Percentiles rank a stretch among this genome's conserved stretches.
Conservation (phyloP, 306 rosid genomes). For the Inga leiocalycina region DNA sequence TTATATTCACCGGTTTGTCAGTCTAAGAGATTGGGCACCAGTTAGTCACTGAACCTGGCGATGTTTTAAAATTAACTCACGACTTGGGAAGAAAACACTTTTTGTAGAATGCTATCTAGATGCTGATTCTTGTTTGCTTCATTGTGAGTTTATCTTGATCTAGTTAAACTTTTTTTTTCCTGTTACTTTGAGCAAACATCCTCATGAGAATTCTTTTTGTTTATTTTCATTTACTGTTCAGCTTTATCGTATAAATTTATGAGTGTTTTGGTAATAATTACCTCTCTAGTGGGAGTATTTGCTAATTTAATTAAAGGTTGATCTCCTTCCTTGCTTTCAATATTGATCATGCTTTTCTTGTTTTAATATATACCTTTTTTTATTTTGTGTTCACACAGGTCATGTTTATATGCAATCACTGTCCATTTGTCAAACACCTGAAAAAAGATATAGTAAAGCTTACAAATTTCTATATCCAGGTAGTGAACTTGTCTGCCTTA, state of each 20-base stretch:
- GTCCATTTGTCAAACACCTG: constrained; percentile 91
- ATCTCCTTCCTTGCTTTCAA: constrained; percentile 8
- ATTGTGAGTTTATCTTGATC: constrained; percentile 10
- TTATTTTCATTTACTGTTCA: constrained; percentile 13
- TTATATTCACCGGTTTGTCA: background rate
- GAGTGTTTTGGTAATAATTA: background rate
- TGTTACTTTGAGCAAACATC: background rate
- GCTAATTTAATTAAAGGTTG: constrained; percentile 2
- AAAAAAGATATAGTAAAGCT: constrained; percentile 78
- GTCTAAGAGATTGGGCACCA: background rate
- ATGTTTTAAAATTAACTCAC: background rate
- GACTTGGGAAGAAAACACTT: background rate
- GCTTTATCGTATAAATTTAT: constrained; percentile 17
- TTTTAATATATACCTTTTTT: background rate
- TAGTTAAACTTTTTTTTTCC: background rate
- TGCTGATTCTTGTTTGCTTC: constrained; percentile 11
- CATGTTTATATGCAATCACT: constrained; percentile 97
- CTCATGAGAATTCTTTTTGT: constrained; percentile 8
- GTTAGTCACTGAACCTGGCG: background rate
- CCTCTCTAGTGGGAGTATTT: constrained; percentile 4
- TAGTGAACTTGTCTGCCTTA: constrained; percentile 32
- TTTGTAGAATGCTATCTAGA: constrained; percentile 3
- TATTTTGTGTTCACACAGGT: constrained; percentile 58
- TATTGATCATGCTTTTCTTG: constrained; percentile 1
- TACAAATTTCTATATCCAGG: constrained; percentile 79